A percentile compares a stretch with the other conserved stretches of the same genome.
Conservation (phyloP, 108 stramenopile genomes). For the Chaetoceros muelleri region DNA sequence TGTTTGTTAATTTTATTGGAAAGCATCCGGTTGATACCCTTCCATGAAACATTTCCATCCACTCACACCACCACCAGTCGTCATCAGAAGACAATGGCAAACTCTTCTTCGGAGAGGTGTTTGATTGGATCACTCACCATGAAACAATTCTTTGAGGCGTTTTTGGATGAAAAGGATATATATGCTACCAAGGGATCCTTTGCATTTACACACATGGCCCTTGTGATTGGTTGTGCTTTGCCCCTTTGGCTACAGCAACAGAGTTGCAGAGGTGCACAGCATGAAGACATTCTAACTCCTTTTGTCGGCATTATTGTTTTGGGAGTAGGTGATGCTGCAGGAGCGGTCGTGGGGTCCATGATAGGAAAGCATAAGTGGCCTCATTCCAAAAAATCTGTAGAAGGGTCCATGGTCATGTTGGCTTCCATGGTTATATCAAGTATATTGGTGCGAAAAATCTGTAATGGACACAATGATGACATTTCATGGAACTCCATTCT, state of each 20-base stretch:
- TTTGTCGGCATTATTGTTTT: constrained; percentile 51
- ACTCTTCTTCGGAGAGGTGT: constrained; percentile 6
- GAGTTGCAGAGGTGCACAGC: background rate
- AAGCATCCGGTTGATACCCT: constrained; percentile 25
- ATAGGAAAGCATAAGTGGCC: constrained; percentile 15
- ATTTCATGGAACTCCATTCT: constrained; percentile 5
- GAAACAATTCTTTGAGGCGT: constrained; percentile 26
- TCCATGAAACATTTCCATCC: constrained; percentile 17
- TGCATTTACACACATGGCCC: constrained; percentile 53
- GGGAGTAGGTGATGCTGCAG: constrained; percentile 71
- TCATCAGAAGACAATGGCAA: background rate
- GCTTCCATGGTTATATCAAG: constrained; percentile 28
- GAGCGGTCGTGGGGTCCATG: constrained; percentile 46
- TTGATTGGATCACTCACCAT: background rate
- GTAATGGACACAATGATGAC: background rate
- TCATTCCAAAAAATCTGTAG: constrained; percentile 47
- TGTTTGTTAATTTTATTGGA: constrained; percentile 52
- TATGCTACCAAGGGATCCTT: constrained; percentile 23
- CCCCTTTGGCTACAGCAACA: constrained; percentile 37
- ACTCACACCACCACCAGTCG: background rate
- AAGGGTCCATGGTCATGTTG: constrained; percentile 71
- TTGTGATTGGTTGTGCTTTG: constrained; percentile 68
- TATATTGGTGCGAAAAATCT: constrained; percentile 4
- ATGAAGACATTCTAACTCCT: constrained; percentile 17
- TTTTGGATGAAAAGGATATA: constrained; percentile 39